Percentiles rank a stretch among this genome's conserved stretches.
Evolutionary conservation across 805 yeast species (phyloP).

Genomic region (Kregervanrija pseudodelftensis): DNA sequence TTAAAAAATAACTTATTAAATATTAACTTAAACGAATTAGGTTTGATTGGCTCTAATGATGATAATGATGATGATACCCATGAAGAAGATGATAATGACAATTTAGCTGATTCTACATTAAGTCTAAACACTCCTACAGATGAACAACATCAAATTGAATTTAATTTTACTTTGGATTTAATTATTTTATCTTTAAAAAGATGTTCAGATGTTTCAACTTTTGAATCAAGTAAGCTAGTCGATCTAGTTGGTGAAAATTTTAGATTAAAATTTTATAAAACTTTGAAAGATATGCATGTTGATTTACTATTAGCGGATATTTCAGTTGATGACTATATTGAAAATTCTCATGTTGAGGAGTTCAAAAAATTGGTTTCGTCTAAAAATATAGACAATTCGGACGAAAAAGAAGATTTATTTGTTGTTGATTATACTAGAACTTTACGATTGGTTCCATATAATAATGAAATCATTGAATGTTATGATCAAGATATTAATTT

Average conservation of each 20-base stretch:
- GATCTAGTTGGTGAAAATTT: constrained; percentile 67
- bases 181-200: constrained; percentile 58
- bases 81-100: neutral
- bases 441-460: constrained; percentile 51
- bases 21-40: too few species aligned
- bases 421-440: constrained; percentile 49
- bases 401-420: constrained; percentile 43
- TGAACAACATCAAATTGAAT: constrained; percentile 62
- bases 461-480: constrained; percentile 51
- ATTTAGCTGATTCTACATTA: neutral
- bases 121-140: neutral
- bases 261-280: constrained; percentile 50
- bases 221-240: constrained; percentile 60
- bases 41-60: too few species aligned
- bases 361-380: constrained; percentile 68
- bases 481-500: constrained; percentile 72
- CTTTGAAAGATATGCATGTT: constrained; percentile 55
- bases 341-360: constrained; percentile 51
- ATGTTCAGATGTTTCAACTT: constrained; percentile 55
- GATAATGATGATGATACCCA: constrained; percentile 1
- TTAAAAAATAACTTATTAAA: too few species aligned
- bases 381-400: constrained; percentile 32
- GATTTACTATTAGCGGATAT: constrained; percentile 59
- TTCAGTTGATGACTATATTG: constrained; percentile 69
- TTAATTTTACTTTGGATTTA: constrained; percentile 59